phyloP scores from a whole-genome alignment of 2,329 filamentous ascomycete species.

The Alternaria conjuncta region DNA sequence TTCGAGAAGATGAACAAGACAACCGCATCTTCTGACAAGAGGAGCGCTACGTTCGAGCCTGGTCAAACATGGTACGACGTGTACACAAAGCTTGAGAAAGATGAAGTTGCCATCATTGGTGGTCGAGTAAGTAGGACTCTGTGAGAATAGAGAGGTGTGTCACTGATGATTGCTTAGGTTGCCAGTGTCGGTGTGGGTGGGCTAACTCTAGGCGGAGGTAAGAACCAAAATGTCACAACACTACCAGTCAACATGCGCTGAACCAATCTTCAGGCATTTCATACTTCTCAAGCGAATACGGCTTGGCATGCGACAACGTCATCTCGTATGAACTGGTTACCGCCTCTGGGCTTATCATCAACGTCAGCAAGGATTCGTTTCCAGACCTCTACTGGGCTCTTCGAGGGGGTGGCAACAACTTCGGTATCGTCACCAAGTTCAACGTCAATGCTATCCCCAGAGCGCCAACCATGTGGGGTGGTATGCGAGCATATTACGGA shows the following conservation, averaged over 20 bases:
- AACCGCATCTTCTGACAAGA: conserved; percentile 2
- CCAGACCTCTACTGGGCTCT: conserved; percentile 50
- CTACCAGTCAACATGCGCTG: conserved; percentile 20
- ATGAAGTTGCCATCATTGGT: conserved; percentile 11
- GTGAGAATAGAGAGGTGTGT: neutral
- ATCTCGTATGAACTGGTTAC: conserved; percentile 38
- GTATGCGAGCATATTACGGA: conserved; percentile 17
- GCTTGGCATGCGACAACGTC: conserved; percentile 44
- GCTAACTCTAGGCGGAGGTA: conserved; percentile 31
- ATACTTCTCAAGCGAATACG: conserved; percentile 27
- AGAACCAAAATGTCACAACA: neutral
- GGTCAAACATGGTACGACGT: conserved; percentile 37
- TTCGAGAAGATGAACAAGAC: conserved; percentile 11
- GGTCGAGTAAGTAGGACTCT: conserved; percentile 11
- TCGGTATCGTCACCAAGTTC: conserved; percentile 45
- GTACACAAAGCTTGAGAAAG: conserved; percentile 26
- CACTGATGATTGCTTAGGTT: neutral
- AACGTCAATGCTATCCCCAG: conserved; percentile 28
- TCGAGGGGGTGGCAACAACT: conserved; percentile 46
- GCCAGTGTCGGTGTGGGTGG: conserved; percentile 30
- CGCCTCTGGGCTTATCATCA: conserved; percentile 25
- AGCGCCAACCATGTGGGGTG: conserved; percentile 37
- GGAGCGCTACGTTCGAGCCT: conserved; percentile 6
- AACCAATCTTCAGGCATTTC: conserved; percentile 24
- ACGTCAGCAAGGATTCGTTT: conserved; percentile 32